phyloP scores from a whole-genome alignment of 306 rosid species.

The Oxytropis ochrocephala region DNA sequence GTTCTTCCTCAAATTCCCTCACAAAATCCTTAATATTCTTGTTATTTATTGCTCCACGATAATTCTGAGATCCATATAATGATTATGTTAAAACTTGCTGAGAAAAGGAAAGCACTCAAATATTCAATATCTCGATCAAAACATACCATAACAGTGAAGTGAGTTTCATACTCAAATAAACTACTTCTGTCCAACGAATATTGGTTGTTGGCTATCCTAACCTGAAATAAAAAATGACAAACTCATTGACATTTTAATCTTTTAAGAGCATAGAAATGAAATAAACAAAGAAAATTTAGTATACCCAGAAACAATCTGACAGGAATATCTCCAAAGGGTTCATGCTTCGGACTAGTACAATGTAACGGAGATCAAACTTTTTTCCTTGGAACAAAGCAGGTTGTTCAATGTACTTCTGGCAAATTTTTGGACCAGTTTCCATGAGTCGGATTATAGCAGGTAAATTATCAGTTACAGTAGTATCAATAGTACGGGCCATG shows the following conservation, averaged over 20 bases:
- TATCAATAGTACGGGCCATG: conserved; percentile 97
- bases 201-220: conserved; percentile 81
- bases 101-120: conserved; percentile 9
- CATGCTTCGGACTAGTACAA: conserved; percentile 76
- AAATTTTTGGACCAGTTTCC: conserved; percentile 97
- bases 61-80: conserved; percentile 49
- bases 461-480: conserved; percentile 76
- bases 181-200: conserved; percentile 76
- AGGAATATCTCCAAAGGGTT: conserved; percentile 76
- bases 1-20: conserved; percentile 86
- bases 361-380: conserved; percentile 88
- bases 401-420: conserved; percentile 92
- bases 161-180: conserved; percentile 90
- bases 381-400: conserved; percentile 82
- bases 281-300: conserved; percentile 14
- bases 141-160: conserved; percentile 96
- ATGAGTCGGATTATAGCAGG: conserved; percentile 77
- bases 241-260: conserved; percentile 2
- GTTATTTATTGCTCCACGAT: conserved; percentile 71
- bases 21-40: conserved; percentile 68
- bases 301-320: conserved; percentile 92
- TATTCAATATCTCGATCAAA: conserved; percentile 8
- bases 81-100: conserved; percentile 17
- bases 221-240: conserved; percentile 47
- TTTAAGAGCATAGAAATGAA: not conserved